Conservation (phyloP, 1,284 basidiomycete genomes). For the Calocybe gambosa region DNA sequence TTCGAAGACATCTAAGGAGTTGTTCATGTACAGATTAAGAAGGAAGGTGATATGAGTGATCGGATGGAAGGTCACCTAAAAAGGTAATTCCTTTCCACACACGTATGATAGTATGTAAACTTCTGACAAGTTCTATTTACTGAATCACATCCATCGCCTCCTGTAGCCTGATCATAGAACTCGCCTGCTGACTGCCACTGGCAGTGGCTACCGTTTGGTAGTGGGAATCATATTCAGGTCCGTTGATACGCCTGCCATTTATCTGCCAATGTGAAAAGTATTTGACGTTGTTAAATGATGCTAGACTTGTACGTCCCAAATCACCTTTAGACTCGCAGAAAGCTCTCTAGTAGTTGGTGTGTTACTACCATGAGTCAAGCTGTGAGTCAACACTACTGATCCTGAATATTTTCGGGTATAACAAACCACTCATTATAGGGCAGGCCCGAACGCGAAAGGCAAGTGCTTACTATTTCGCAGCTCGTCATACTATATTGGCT, state of each 20-base stretch:
- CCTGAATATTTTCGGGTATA: no score
- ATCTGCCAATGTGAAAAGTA: no score
- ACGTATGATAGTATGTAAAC: background rate
- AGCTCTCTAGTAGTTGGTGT: no score
- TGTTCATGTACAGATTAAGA: conserved; percentile 5
- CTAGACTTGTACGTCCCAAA: no score
- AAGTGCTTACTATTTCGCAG: background rate
- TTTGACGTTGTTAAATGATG: no score
- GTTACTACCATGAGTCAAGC: no score
- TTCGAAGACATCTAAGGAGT: conserved; percentile 11
- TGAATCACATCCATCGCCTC: background rate
- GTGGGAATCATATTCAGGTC: background rate
- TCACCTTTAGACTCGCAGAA: no score
- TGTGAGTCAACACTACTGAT: no score
- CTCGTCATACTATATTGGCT: no score
- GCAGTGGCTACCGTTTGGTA: background rate
- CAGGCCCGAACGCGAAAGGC: background rate
- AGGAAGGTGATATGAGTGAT: conserved; percentile 1
- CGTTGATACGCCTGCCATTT: background rate
- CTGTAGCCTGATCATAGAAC: background rate
- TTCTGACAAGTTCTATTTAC: background rate
- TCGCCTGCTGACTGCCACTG: background rate
- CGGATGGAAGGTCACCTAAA: conserved; percentile 1
- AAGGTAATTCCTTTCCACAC: conserved; percentile 1
- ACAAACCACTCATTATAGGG: background rate